Evolutionary conservation across 2,329 filamentous ascomycete genomes (phyloP), one percentile per base, ranked within the genome.

Genomic region (Fusarium mundagurra): DNA sequence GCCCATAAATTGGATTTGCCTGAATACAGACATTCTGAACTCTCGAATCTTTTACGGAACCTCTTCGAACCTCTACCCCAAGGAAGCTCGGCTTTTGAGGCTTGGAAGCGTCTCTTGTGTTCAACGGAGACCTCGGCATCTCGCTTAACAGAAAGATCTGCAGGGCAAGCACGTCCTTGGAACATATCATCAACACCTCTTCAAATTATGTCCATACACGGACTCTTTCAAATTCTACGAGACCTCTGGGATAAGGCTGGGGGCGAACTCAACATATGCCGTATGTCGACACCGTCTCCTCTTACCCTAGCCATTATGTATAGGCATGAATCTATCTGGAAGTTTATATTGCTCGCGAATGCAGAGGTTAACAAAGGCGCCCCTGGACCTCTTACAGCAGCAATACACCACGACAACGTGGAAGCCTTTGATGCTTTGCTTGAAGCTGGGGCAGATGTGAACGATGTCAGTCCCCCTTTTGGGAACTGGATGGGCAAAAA

Each of bases 341-440:
- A 8, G 9, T 29, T 47, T 6, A 16, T 47, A 11, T 29, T 47
- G 9, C 13, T 11, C 4, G 13, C 18, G 11, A 47, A 47, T 1
- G 18, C 4, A 16, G 3, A 47, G 5, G 2, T 47, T 5, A 20
- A 47, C 8, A 47, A 10, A 5, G 45, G 45, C 18, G 0, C 0
- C 8, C 27, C 13, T 0, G 13, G 4, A 6, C 18, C 45, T 0
- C 20, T 48, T 0, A 3, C 0, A 22, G 4, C 6, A 48, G 45
- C 45, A 22, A 48, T 48, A 8, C 0, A 4, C 3, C 0, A 0
- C 4, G 0, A 22, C 13, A 3, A 48, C 2, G 0, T 4, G 4
- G 1, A 22, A 12, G 45, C 45, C 11, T 48, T 48, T 2, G 27
- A 22, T 0, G 13, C 27, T 8, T 0, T 48, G 4, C 13, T 47